phyloP scores from a whole-genome alignment of 2,329 filamentous ascomycete genomes.

The Dactylella cylindrospora region DNA sequence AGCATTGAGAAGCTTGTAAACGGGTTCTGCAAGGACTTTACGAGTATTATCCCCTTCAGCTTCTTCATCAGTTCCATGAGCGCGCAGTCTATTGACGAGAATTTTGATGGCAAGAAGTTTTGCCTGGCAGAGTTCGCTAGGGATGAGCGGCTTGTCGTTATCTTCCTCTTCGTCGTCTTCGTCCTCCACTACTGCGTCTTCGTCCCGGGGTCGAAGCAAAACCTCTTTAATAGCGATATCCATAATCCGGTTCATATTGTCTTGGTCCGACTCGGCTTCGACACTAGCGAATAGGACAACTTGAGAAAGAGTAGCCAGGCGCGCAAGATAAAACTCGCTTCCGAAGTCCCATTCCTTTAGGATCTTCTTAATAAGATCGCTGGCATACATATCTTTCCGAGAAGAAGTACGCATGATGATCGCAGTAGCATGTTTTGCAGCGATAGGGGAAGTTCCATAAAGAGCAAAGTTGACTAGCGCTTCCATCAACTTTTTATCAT shows the following conservation, averaged over 20 bases:
- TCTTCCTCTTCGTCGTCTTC: constrained; percentile 67
- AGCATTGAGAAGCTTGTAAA: constrained; percentile 77
- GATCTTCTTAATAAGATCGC: constrained; percentile 75
- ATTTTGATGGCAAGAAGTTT: constrained; percentile 83
- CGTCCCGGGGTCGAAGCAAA: constrained; percentile 68
- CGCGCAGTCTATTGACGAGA: constrained; percentile 80
- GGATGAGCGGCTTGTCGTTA: constrained; percentile 59
- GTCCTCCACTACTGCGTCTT: constrained; percentile 54
- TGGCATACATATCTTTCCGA: constrained; percentile 79
- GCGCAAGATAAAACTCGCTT: constrained; percentile 69
- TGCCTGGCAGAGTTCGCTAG: constrained; percentile 60
- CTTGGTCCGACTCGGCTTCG: constrained; percentile 30
- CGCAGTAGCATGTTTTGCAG: constrained; percentile 90
- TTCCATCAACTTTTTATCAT: constrained; percentile 76
- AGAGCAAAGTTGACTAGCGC: constrained; percentile 80
- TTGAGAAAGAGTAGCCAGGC: constrained; percentile 60
- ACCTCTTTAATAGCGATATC: constrained; percentile 63
- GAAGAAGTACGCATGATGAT: constrained; percentile 78
- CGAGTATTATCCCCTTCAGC: constrained; percentile 54
- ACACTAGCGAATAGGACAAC: constrained; percentile 61
- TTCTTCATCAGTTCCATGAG: constrained; percentile 51
- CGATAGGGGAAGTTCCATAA: constrained; percentile 75
- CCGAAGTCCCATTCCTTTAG: constrained; percentile 74
- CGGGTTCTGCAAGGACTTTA: constrained; percentile 61
- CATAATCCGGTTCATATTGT: constrained; percentile 35